Percentiles rank a stretch among this genome's conserved stretches.
Conservation (phyloP, 1,139 yeast genomes). For the Hansenula sp. region DNA sequence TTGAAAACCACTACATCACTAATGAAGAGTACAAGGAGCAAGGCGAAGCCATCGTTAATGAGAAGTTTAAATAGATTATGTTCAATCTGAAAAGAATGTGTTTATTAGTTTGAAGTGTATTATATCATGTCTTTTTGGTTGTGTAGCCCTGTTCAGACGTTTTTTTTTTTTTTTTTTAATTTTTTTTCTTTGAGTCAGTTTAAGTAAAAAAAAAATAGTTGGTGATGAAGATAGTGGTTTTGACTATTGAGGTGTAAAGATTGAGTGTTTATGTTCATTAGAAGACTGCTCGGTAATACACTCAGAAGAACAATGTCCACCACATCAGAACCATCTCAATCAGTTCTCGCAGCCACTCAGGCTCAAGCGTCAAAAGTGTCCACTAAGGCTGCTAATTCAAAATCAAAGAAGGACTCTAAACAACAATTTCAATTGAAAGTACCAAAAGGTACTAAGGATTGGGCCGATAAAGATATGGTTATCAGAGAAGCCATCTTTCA, state of each 20-base stretch:
- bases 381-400: conserved; percentile 4
- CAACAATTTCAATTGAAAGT: conserved; percentile 74
- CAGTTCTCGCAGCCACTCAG: conserved; percentile 4
- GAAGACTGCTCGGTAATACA: conserved; percentile 64
- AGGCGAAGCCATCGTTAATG: conserved; percentile 54
- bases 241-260: conserved; percentile 69
- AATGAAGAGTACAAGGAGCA: conserved; percentile 55
- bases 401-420: conserved; percentile 28
- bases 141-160: not conserved
- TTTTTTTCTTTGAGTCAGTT: not conserved
- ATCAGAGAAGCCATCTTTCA: conserved; percentile 83
- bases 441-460: conserved; percentile 96
- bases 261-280: conserved; percentile 57
- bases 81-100: too few species aligned
- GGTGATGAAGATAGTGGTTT: conserved; percentile 2
- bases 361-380: conserved; percentile 12
- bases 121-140: not conserved
- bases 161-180: not conserved
- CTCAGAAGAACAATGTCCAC: conserved; percentile 2
- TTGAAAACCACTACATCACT: conserved; percentile 47
- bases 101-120: too few species aligned
- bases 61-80: conserved; percentile 35
- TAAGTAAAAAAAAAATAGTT: not conserved
- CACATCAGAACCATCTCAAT: not conserved
- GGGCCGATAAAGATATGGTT: conserved; percentile 98